phyloP scores from a whole-genome alignment of 805 yeast species.

The Saccharomycopsis capsularis region DNA sequence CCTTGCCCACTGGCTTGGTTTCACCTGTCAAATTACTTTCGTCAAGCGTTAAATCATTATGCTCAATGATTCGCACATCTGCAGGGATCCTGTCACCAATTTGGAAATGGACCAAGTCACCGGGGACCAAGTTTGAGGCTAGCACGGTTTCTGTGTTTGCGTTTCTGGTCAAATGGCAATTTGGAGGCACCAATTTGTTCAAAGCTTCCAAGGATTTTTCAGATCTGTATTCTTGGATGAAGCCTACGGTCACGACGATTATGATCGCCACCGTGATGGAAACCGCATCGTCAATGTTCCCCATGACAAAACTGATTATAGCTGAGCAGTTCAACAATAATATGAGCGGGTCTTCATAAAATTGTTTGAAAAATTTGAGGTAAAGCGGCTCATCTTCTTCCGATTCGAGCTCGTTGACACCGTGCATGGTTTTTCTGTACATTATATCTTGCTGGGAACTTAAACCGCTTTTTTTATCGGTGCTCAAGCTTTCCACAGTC shows the following conservation, averaged over 20 bases:
- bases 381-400: slow-evolving; percentile 72
- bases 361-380: slow-evolving; percentile 70
- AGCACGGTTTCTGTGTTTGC: slow-evolving; percentile 73
- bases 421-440: slow-evolving; percentile 67
- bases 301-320: slow-evolving; percentile 77
- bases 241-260: slow-evolving; percentile 94
- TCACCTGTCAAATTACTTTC: slow-evolving; percentile 97
- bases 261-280: slow-evolving; percentile 86
- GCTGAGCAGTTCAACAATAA: slow-evolving; percentile 87
- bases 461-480: slow-evolving; percentile 58
- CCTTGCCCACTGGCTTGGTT: slow-evolving; percentile 76
- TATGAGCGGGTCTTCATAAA: slow-evolving; percentile 87
- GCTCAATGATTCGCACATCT: slow-evolving; percentile 72
- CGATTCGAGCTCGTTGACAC: slow-evolving; percentile 66
- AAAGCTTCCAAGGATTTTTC: slow-evolving; percentile 92
- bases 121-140: slow-evolving; percentile 89
- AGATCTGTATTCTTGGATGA: slow-evolving; percentile 93
- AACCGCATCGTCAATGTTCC: slow-evolving; percentile 94
- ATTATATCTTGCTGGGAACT: slow-evolving; percentile 61
- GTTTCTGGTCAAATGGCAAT: slow-evolving; percentile 82
- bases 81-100: slow-evolving; percentile 98
- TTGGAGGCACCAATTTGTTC: slow-evolving; percentile 92
- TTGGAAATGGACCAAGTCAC: slow-evolving; percentile 82
- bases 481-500: slow-evolving; percentile 51
- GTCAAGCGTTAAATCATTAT: slow-evolving; percentile 78